Evolutionary conservation across 208 protist genomes (phyloP), one percentile per base, ranked within the genome.

Genomic region (Acanthamoeba culbertsoni): DNA sequence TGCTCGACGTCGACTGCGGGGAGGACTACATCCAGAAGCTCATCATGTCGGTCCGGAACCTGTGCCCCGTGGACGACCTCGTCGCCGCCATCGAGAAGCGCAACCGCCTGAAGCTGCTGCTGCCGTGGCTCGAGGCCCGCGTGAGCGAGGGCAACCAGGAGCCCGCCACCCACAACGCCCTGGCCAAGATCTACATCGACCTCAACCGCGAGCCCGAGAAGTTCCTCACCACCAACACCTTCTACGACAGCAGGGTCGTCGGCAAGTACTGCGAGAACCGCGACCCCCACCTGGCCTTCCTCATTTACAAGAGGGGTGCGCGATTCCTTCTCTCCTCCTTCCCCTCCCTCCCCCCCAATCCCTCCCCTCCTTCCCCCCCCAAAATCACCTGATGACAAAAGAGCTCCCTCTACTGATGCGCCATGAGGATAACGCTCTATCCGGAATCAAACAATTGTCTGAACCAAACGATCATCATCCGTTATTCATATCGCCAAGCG

Each of bases 161-260:
- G 88, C 79, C 96, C 2, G 97, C 98, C 46, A 96, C 99, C 10
- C 98, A 99, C 97, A 99, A 99, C 94, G 99, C 99, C 4, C 96
- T 99, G 3, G 99, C 98, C 35, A 99, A 99, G 97, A 99, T 99
- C 91, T 99, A 99, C 97, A 98, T 99, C n/a, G 99, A 99, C 95
- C 97, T 97, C 65, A 99, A 99, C 95, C 97, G 99, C 82, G 98
- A 97, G 86, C 96, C 98, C 48, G 99, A 99, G 95, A 92, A 98
- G 48, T 99, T 99, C 96, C 97, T 99, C 10, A 75, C 94, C 23
- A 95, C 98, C 86, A 99, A 99, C 96, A 97, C 98, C 68, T 99
- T 98, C 96, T 99, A 99, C 96, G 98, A 99, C 95, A 93, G 96
- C 77, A 46, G 95, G 45, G 97, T 98, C 42, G 97, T 99, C 71